phyloP scores from a whole-genome alignment of 2,329 filamentous ascomycete species.

The Epichloe typhina region DNA sequence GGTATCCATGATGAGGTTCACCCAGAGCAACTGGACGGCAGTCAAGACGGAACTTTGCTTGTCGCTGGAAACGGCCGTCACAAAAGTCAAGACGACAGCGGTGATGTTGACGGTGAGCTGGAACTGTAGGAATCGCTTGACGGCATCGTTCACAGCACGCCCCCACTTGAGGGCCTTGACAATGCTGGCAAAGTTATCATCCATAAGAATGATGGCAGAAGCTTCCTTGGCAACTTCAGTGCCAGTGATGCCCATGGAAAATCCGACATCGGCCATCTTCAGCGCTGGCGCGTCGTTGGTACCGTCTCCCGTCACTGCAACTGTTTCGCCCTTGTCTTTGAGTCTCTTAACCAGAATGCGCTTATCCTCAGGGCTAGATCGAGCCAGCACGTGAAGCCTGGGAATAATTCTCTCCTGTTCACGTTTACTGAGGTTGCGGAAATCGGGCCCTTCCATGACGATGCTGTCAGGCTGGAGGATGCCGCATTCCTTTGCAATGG shows the following conservation, averaged over 20 bases:
- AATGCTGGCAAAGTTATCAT: conserved; percentile 79
- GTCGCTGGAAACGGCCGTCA: conserved; percentile 63
- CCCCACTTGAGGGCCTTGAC: conserved; percentile 76
- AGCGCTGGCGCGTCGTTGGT: conserved; percentile 75
- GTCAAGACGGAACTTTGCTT: conserved; percentile 65
- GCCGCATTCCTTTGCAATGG: conserved; percentile 67
- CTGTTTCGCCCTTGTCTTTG: conserved; percentile 61
- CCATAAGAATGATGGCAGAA: conserved; percentile 76
- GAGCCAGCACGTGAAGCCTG: conserved; percentile 55
- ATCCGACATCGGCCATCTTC: conserved; percentile 70
- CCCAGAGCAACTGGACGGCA: conserved; percentile 87
- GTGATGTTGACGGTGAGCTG: conserved; percentile 86
- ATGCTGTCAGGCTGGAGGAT: conserved; percentile 56
- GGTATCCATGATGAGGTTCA: conserved; percentile 96
- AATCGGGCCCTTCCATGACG: conserved; percentile 67
- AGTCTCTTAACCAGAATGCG: conserved; percentile 57
- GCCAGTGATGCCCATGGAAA: conserved; percentile 75
- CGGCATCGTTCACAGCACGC: conserved; percentile 61
- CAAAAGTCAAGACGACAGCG: conserved; percentile 74
- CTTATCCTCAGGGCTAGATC: conserved; percentile 68
- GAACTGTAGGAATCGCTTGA: conserved; percentile 65
- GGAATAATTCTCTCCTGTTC: conserved; percentile 58
- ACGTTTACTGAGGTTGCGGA: conserved; percentile 55
- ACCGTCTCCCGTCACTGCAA: conserved; percentile 72
- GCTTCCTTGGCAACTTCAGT: conserved; percentile 79